phyloP scores from a whole-genome alignment of 2,329 filamentous ascomycete genomes.

The Aquanectria penicillioides region DNA sequence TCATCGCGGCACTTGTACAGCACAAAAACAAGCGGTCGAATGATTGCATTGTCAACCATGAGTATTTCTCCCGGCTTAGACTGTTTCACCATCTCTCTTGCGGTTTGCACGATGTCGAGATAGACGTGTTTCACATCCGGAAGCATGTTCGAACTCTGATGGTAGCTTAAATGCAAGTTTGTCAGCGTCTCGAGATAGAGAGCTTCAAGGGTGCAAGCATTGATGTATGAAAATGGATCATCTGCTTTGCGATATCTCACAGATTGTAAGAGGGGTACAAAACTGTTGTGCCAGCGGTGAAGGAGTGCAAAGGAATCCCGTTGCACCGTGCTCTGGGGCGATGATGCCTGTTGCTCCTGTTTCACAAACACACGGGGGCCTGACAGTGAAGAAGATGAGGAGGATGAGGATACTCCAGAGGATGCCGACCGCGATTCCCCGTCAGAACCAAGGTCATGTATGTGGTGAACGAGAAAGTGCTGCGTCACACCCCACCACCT shows the following conservation, averaged over 20 bases:
- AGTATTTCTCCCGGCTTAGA: background rate
- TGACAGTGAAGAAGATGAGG: background rate
- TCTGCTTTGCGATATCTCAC: constrained; percentile 16
- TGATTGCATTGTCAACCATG: constrained; percentile 30
- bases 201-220: constrained; percentile 31
- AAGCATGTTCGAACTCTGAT: constrained; percentile 21
- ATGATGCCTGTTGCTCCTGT: background rate
- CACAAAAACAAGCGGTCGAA: constrained; percentile 33
- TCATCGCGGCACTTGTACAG: constrained; percentile 32
- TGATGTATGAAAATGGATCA: constrained; percentile 23
- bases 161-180: constrained; percentile 20
- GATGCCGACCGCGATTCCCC: no score
- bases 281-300: constrained; percentile 29
- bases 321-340: constrained; percentile 8
- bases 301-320: constrained; percentile 18
- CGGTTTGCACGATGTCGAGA: constrained; percentile 29
- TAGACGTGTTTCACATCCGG: constrained; percentile 31
- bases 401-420: background rate
- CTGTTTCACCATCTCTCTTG: constrained; percentile 14
- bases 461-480: constrained; percentile 23
- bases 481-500: constrained; percentile 35
- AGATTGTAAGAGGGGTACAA: constrained; percentile 24
- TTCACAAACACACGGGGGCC: no score
- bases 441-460: background rate
- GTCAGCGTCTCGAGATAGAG: constrained; percentile 33